phyloP scores from a whole-genome alignment of 306 rosid genomes.

The Datisca glomerata region DNA sequence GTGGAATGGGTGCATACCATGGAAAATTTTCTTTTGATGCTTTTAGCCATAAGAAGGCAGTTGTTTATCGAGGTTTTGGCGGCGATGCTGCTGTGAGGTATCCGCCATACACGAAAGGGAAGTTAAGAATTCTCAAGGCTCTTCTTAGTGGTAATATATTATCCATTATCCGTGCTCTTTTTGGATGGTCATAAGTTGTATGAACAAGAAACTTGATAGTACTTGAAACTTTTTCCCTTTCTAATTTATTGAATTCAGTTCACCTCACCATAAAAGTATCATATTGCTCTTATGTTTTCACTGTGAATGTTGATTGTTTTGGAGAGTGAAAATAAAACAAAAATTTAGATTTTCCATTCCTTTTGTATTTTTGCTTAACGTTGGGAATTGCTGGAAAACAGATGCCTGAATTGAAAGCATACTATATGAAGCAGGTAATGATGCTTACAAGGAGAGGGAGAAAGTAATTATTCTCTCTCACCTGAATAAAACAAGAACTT shows the following conservation, averaged over 20 bases:
- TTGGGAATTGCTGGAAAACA: too few relatives aligned
- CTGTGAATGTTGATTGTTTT: neutral
- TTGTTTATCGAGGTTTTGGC: conserved; percentile 58
- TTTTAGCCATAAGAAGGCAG: conserved; percentile 90
- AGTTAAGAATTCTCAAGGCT: conserved; percentile 65
- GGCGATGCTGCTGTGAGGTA: conserved; percentile 79
- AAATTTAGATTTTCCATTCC: too few relatives aligned
- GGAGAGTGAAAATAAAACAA: too few relatives aligned
- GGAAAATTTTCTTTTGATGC: conserved; percentile 95
- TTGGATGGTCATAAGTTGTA: conserved; percentile 51
- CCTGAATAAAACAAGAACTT: too few relatives aligned
- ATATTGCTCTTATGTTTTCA: neutral
- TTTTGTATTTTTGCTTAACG: too few relatives aligned
- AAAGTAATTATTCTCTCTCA: too few relatives aligned
- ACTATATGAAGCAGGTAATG: too few relatives aligned
- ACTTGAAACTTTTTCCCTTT: conserved; percentile 5
- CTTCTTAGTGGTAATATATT: conserved; percentile 54
- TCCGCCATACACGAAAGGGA: conserved; percentile 76
- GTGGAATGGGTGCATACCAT: conserved; percentile 92
- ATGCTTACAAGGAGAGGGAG: too few relatives aligned
- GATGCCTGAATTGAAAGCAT: too few relatives aligned
- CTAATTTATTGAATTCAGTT: neutral
- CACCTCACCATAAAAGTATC: neutral
- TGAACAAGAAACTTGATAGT: conserved; percentile 2
- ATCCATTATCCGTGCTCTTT: conserved; percentile 47